A percentile compares a stretch with the other conserved stretches of the same genome.
Evolutionary conservation across 2,329 filamentous ascomycete genomes (phyloP).

Genomic region (Orbilia blumenaviensis): DNA sequence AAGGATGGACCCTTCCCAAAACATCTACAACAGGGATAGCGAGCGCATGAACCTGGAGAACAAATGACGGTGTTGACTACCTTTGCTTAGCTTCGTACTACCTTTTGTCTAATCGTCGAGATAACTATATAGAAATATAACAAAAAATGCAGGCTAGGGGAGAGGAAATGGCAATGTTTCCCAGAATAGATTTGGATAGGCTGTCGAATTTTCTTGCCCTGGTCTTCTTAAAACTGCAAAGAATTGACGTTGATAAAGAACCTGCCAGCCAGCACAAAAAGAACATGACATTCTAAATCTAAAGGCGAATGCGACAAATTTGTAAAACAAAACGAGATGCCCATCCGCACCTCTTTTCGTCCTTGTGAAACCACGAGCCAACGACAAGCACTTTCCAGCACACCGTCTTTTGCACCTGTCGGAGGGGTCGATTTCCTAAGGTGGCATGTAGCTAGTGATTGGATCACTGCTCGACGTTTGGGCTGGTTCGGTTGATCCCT

Average conservation of each 20-base stretch:
- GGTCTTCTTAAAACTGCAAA: slow-evolving; percentile 42
- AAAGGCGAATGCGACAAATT: slow-evolving; percentile 31
- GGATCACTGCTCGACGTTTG: slow-evolving; percentile 39
- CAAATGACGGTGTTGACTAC: slow-evolving; percentile 38
- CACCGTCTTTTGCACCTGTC: slow-evolving; percentile 5
- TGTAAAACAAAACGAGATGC: slow-evolving; percentile 7
- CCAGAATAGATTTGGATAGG: slow-evolving; percentile 42
- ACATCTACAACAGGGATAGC: slow-evolving; percentile 5
- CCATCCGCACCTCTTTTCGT: slow-evolving; percentile 34
- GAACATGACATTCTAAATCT: neutral
- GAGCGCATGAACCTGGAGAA: slow-evolving; percentile 29
- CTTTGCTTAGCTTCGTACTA: slow-evolving; percentile 28
- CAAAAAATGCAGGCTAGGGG: neutral
- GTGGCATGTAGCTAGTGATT: slow-evolving; percentile 52
- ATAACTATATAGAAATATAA: slow-evolving; percentile 19
- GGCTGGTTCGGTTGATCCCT: slow-evolving; percentile 31
- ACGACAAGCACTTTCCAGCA: slow-evolving; percentile 36
- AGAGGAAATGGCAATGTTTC: slow-evolving; percentile 10
- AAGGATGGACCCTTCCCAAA: slow-evolving; percentile 47
- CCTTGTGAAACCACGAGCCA: slow-evolving; percentile 46
- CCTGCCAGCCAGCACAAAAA: neutral
- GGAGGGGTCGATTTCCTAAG: slow-evolving; percentile 33
- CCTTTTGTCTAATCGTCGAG: slow-evolving; percentile 19
- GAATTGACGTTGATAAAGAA: slow-evolving; percentile 3
- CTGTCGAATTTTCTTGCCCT: slow-evolving; percentile 32